Evolutionary conservation across 352 stramenopile species (phyloP).

Genomic region (Phytopythium vexans): DNA sequence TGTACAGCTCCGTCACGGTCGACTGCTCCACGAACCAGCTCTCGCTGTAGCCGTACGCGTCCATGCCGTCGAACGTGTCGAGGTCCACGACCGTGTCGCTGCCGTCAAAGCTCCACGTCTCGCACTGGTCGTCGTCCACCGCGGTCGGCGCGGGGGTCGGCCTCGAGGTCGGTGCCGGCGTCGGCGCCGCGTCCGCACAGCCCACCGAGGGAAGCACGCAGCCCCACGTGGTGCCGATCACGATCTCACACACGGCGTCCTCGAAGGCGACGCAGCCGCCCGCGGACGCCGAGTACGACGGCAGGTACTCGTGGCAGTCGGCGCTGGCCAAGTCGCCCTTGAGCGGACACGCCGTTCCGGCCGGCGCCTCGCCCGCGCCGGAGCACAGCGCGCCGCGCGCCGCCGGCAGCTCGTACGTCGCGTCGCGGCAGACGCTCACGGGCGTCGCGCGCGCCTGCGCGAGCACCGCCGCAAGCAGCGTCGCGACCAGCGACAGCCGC

Average conservation of each 20-base stretch:
- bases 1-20: conserved; percentile 16
- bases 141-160: too few species aligned
- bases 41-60: conserved; percentile 21
- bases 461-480: too few species aligned
- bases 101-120: conserved; percentile 15
- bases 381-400: conserved; percentile 43
- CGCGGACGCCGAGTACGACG: conserved; percentile 18
- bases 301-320: conserved; percentile 41
- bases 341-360: conserved; percentile 19
- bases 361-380: conserved; percentile 25
- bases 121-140: conserved; percentile 7
- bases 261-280: conserved; percentile 30
- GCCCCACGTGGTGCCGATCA: conserved; percentile 41
- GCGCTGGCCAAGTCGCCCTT: conserved; percentile 37
- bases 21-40: conserved; percentile 23
- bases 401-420: conserved; percentile 44
- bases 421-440: conserved; percentile 59
- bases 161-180: too few species aligned
- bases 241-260: conserved; percentile 39
- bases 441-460: too few species aligned
- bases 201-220: too few species aligned
- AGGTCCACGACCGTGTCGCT: conserved; percentile 14
- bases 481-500: too few species aligned
- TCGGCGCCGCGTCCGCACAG: too few species aligned
- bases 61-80: conserved; percentile 18